Evolutionary conservation across 208 protist genomes (phyloP), one percentile per base, ranked within the genome.

Genomic region (Naegleria lovaniensis): DNA sequence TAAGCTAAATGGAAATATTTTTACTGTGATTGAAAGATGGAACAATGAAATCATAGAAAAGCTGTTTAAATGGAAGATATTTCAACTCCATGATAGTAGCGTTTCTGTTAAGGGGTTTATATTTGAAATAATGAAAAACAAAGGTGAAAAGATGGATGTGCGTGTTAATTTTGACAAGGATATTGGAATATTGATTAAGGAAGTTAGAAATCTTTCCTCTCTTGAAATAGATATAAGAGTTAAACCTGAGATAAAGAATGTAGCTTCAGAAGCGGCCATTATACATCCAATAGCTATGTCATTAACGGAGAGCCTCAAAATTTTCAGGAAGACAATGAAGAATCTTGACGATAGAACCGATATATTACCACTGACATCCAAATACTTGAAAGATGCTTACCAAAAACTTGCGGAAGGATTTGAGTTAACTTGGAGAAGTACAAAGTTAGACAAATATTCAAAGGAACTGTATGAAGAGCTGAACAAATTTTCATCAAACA

Each of bases 181-280:
- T 13, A 92, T 97, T 22, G 93, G 96, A 39, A 94, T 88, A n/a
- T 91, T 97, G 13, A 96, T 96, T 90, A 97, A 97, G 91, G 96
- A 97, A 90, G 93, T 96, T 13, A 89, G 95, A 84, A 95, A 94
- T 92, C 90, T 97, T 0, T 87, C 93, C 33, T 94, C 87, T 59
- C 51, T 97, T 0, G 94, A 92, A 25, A 96, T 95, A 5, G 22
- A 91, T 33, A 36, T 19, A 86, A 83, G 92, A 90, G 94, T 96
- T 29, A 93, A 93, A 38, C 88, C 94, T 0, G 75, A 91, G n/a
- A 94, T 96, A 39, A 85, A 83, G 48, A 90, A 93, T n/a, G 59
- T 91, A 33, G 91, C 94, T 22, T 90, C 36, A 7, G 88, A 22
- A 39, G 93, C 93, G 19, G 86, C 92, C 88, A 87, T 94, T 83